These are phyloP conservation scores for Phytophthora boehmeriae DNA, from an alignment of 352 stramenopile species.

Conservation along the genomic window DNA sequence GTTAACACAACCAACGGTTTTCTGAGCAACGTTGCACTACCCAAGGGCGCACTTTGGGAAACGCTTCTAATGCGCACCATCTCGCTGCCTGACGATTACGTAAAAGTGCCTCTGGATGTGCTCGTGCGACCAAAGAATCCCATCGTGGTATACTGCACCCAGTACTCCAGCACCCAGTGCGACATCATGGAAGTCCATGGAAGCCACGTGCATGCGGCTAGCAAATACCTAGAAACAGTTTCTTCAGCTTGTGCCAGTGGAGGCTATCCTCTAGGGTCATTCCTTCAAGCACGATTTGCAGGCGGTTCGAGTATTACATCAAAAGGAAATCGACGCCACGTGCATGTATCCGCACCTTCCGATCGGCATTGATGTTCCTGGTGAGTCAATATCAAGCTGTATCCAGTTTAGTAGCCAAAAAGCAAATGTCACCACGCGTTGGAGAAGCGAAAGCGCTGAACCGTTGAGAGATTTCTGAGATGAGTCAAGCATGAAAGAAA, in stretches of 20 bases:
- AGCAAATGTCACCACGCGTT: too few relatives aligned
- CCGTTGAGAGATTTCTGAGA: too few relatives aligned
- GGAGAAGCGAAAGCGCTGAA: too few relatives aligned
- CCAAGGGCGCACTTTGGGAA: too few relatives aligned
- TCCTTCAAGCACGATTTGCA: slow-evolving; percentile 88
- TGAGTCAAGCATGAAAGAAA: too few relatives aligned
- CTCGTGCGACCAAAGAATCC: slow-evolving; percentile 79
- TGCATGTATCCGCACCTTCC: slow-evolving; percentile 85
- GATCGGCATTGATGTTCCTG: slow-evolving; percentile 78
- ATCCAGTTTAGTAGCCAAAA: too few relatives aligned
- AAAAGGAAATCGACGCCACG: slow-evolving; percentile 79
- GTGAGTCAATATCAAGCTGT: slow-evolving; percentile 70
- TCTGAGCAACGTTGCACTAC: too few relatives aligned
- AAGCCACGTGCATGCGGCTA: slow-evolving; percentile 61
- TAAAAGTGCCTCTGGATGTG: slow-evolving; percentile 80
- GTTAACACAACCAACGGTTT: too few relatives aligned
- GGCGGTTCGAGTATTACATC: slow-evolving; percentile 72
- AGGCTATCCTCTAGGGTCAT: slow-evolving; percentile 88
- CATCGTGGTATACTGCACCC: slow-evolving; percentile 89
- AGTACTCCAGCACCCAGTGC: slow-evolving; percentile 83
- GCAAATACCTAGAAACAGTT: slow-evolving; percentile 70
- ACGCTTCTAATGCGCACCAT: too few relatives aligned
- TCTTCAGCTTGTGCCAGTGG: slow-evolving; percentile 55
- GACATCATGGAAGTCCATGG: slow-evolving; percentile 89
- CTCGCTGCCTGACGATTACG: slow-evolving; percentile 67